These are phyloP conservation scores for Mortierella sp. DNA, from an alignment of 371 early-diverging fungal genomes.

Conservation along the genomic window DNA sequence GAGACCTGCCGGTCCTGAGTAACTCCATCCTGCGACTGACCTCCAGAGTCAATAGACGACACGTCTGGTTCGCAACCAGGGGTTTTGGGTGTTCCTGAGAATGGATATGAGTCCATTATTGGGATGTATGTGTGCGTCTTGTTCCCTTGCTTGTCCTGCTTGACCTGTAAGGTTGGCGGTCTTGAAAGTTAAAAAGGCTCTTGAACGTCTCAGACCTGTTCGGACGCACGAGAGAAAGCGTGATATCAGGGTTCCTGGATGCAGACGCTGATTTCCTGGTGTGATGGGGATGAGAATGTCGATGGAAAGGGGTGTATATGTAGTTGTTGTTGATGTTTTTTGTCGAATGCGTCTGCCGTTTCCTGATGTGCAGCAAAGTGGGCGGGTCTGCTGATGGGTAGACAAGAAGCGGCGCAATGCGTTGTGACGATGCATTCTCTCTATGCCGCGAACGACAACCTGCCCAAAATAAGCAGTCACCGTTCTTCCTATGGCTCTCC, in stretches of 20 bases:
- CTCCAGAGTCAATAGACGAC: constrained; percentile 26
- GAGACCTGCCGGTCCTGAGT: background rate
- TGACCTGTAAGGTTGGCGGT: background rate
- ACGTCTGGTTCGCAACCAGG: constrained; percentile 35
- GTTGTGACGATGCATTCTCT: no score
- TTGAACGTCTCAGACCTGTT: background rate
- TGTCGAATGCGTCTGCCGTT: no score
- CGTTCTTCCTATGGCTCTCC: no score
- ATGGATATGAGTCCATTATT: constrained; percentile 31
- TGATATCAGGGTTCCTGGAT: no score
- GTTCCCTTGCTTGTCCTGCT: background rate
- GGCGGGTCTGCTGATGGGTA: no score
- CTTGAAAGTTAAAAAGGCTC: background rate
- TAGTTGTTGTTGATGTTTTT: no score
- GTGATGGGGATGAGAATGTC: no score
- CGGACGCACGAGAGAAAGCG: no score
- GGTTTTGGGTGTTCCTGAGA: constrained; percentile 29
- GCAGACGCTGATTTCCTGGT: no score
- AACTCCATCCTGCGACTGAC: background rate
- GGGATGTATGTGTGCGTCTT: background rate
- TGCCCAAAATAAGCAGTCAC: background rate
- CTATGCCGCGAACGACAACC: background rate
- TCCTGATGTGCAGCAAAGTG: no score
- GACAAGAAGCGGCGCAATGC: no score
- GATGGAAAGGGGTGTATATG: no score